Conservation (phyloP, 2,329 filamentous ascomycete species). For the Chlorencoelia australis region DNA sequence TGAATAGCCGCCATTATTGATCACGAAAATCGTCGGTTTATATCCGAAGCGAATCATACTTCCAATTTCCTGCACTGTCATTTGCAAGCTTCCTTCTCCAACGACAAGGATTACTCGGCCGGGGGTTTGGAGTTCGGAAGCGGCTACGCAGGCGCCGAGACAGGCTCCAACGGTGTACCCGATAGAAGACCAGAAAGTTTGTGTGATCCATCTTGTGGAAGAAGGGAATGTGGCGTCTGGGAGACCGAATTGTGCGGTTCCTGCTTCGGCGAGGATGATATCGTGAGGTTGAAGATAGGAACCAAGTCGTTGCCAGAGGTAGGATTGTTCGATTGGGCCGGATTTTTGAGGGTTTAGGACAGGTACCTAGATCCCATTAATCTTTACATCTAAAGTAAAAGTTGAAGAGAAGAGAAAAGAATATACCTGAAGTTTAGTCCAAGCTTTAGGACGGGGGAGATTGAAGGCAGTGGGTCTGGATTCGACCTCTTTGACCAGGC, state of each 20-base stretch:
- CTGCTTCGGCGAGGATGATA: conserved; percentile 47
- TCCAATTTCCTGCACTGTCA: conserved; percentile 56
- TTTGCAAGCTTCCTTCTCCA: conserved; percentile 54
- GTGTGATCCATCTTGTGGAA: conserved; percentile 38
- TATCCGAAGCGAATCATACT: conserved; percentile 49
- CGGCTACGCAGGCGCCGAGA: conserved; percentile 45
- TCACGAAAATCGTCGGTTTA: conserved; percentile 39
- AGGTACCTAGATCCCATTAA: conserved; percentile 9
- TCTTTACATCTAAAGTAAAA: not conserved
- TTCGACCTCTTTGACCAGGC: conserved; percentile 39
- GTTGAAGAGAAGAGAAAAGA: not conserved
- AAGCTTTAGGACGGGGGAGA: conserved; percentile 7
- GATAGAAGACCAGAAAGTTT: conserved; percentile 49
- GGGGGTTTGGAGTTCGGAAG: conserved; percentile 32
- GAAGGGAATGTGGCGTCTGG: conserved; percentile 40
- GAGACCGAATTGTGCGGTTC: conserved; percentile 45
- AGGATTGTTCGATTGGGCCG: conserved; percentile 34
- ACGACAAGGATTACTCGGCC: conserved; percentile 47
- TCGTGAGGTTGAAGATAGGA: conserved; percentile 41
- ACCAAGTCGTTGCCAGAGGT: conserved; percentile 34
- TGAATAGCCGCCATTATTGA: conserved; percentile 51
- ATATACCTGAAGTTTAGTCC: conserved; percentile 11
- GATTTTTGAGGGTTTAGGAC: conserved; percentile 19
- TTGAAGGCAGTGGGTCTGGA: conserved; percentile 10
- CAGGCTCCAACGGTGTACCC: conserved; percentile 50